Conservation (phyloP, 352 stramenopile species). For the Pythium insidiosum region DNA sequence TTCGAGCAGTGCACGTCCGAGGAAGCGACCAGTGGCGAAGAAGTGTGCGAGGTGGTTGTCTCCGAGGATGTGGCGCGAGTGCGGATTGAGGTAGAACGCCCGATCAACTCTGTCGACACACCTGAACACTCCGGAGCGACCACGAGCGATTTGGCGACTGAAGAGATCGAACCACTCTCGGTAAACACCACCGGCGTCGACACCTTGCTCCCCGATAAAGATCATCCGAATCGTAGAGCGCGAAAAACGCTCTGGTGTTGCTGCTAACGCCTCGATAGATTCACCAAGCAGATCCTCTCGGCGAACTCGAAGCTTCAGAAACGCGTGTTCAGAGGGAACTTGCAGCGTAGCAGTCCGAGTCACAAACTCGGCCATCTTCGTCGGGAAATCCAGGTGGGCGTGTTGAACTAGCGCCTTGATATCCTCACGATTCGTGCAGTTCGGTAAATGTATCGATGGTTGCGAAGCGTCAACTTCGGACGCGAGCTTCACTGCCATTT, state of each 20-base stretch:
- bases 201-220: slow-evolving; percentile 61
- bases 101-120: slow-evolving; percentile 16
- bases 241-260: slow-evolving; percentile 19
- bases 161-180: slow-evolving; percentile 77
- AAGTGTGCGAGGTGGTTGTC: slow-evolving; percentile 49
- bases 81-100: slow-evolving; percentile 41
- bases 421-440: slow-evolving; percentile 28
- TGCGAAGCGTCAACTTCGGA: slow-evolving; percentile 18
- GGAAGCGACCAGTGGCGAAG: slow-evolving; percentile 35
- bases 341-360: slow-evolving; percentile 34
- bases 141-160: slow-evolving; percentile 28
- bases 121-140: slow-evolving; percentile 36
- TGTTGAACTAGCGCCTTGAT: slow-evolving; percentile 39
- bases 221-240: slow-evolving; percentile 38
- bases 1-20: slow-evolving; percentile 75
- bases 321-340: slow-evolving; percentile 21
- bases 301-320: slow-evolving; percentile 20
- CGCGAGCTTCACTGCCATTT: no score
- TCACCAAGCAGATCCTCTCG: slow-evolving; percentile 31
- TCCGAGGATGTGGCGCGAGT: slow-evolving; percentile 20
- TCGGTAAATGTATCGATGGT: slow-evolving; percentile 23
- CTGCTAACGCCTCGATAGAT: no score
- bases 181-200: slow-evolving; percentile 73
- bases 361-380: slow-evolving; percentile 11
- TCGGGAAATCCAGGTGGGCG: slow-evolving; percentile 5